phyloP scores from a whole-genome alignment of 331 rosid genomes.

The Telfairia occidentalis region DNA sequence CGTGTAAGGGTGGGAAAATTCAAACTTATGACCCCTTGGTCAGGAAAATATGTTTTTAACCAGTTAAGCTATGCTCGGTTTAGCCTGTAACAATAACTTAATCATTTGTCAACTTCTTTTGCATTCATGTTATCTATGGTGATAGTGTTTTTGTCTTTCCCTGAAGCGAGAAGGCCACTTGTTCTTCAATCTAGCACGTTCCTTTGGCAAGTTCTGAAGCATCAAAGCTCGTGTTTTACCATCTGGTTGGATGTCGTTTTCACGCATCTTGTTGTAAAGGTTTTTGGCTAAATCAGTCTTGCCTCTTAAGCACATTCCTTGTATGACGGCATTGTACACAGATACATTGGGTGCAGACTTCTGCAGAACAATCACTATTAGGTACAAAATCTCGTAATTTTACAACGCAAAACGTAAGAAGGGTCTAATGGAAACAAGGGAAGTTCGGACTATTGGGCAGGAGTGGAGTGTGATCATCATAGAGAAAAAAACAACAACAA shows the following conservation, averaged over 20 bases:
- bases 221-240: conserved; percentile 66
- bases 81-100: not conserved
- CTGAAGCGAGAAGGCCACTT: conserved; percentile 18
- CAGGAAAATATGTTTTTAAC: no score
- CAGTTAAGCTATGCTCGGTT: no score
- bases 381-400: not conserved
- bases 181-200: conserved; percentile 1
- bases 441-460: not conserved
- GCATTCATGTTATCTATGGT: not conserved
- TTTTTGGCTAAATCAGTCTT: conserved; percentile 44
- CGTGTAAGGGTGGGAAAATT: no score
- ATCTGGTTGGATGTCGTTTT: conserved; percentile 44
- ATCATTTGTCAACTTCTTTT: not conserved
- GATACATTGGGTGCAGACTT: conserved; percentile 33
- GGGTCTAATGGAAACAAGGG: not conserved
- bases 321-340: conserved; percentile 61
- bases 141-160: conserved; percentile 1
- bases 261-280: conserved; percentile 45
- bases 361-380: conserved; percentile 28
- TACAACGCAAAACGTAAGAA: not conserved
- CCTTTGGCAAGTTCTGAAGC: conserved; percentile 38
- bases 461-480: not conserved
- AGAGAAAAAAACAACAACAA: not conserved
- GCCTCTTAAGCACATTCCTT: conserved; percentile 66
- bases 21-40: no score